Evolutionary conservation across 805 yeast genomes (phyloP), one percentile per base, ranked within the genome.

Genomic region (Cyberlindnera subsufficiens): DNA sequence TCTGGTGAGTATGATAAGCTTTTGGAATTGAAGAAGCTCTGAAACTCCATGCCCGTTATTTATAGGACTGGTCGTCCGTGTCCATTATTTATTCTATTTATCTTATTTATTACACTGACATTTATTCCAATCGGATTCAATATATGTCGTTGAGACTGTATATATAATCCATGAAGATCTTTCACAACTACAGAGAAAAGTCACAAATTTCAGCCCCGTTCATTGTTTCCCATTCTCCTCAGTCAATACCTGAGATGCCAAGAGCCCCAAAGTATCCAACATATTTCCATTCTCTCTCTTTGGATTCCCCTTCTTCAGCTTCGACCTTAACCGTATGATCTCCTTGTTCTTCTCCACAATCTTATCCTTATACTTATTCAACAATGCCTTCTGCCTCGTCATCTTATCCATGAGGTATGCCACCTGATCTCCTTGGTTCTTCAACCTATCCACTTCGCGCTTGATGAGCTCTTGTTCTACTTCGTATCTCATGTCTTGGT

Each of bases 1-100:
- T 76, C 81, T 45, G 95, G 95, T 46, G 93, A 87, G 60, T 86
- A 87, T 66, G 95, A 86, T 65, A 79, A 71, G 56, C 68, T 80
- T 56, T 73, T 78, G 25, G 76, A 75, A 42, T 68, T 80, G 57
- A 78, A 75, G 67, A 68, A 47, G 45, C 30, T 42, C 19, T 30
- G 15, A 18, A 18, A 7, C 9, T 35, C 27, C 25, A 11, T 14
- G 14, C 7, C n/a, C 30, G 17, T 17, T 37, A 35, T 40, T 38
- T 38, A 20, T 37, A 42, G 37, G 18, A 15, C 19, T 30, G 36
- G 30, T 33, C 33, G 17, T 37, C 41, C 33, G 31, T 8, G 25
- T 30, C 31, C 19, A 25, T 29, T 40, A 39, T 42, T 40, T 39
- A 32, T 46, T 39, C 39, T 47, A 45, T 47, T 43, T 39, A 43